Base-by-base conservation (phyloP, 768 basidiomycete species). In the Boletus rubescentipes region DNA sequence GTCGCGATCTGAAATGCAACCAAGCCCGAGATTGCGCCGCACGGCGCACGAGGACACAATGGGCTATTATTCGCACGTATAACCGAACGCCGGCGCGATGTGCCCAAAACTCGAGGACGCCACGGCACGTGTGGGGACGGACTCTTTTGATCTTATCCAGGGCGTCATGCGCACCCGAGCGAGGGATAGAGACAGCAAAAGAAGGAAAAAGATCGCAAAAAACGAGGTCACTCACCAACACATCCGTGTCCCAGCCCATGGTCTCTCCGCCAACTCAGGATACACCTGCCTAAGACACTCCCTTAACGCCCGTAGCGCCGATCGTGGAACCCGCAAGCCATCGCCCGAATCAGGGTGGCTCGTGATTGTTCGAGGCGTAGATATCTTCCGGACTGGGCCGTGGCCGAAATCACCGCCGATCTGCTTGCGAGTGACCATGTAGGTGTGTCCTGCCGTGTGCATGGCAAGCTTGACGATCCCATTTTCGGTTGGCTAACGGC, bases 401-500 rank as follows among this genome's bases (percentile, higher is more conserved):
- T 20, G 36, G 16, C 35, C 5, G 11, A 16, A 16, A 53, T 54
- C 49, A 18, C 32, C 41, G 42, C 49, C 54, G 49, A 40, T 2
- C n/a, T 53, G 31, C 34, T 14, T 20, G 8, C 53, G 36, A 15
- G 55, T 3, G 21, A 60, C 32, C 59, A 54, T 61, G 57, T 85
- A 74, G 30, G 79, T 88, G 66, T 85, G 85, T 6, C 96, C 96
- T 16, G 82, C 79, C 37, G 75, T 72, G 69, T 97, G 93, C 36
- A 89, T 81, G 3, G 84, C 91, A 61, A 89, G 60, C 69, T 98
- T 98, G 48, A 98, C 67, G 45, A 91, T 63, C 59, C 85, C 79
- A 36, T 84, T 72, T 41, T 78, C 70, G 53, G 83, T 89, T 10
- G 91, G 90, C 89, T 91, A 51, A 39, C 21, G 29, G 15, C 14